These are phyloP conservation scores for Carallia brachiata DNA, from an alignment of 345 rosid species.

Conservation along the genomic window DNA sequence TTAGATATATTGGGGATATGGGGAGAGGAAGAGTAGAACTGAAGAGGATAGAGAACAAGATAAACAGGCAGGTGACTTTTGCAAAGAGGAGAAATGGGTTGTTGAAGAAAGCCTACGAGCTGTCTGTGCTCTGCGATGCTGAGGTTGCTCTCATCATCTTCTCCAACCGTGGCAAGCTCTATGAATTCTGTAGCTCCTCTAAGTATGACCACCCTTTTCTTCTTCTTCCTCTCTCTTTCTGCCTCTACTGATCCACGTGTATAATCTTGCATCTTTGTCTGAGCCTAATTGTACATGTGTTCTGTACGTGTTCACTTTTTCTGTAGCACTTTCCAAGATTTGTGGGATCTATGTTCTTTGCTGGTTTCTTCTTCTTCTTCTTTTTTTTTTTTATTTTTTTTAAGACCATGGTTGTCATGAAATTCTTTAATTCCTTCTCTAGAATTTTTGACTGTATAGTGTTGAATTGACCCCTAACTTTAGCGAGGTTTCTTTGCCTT, in stretches of 20 bases:
- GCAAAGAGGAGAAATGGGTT: slow-evolving; percentile 94
- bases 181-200: slow-evolving; percentile 80
- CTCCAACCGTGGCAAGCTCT: slow-evolving; percentile 97
- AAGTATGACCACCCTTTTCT: slow-evolving; percentile 43
- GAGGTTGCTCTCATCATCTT: slow-evolving; percentile 94
- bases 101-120: slow-evolving; percentile 95
- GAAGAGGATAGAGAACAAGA: slow-evolving; percentile 99
- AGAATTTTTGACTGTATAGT: not conserved
- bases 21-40: slow-evolving; percentile 98
- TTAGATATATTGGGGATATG: slow-evolving; percentile 35
- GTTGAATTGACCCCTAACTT: too few relatives aligned
- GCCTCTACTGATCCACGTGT: not conserved
- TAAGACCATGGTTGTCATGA: not conserved
- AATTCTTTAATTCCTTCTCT: slow-evolving; percentile 5
- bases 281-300: too few relatives aligned
- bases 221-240: not conserved
- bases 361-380: not conserved
- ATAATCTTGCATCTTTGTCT: not conserved
- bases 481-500: not conserved
- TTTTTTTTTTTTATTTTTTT: too few relatives aligned
- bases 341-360: not conserved
- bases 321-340: not conserved
- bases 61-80: slow-evolving; percentile 98
- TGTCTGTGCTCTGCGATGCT: slow-evolving; percentile 92
- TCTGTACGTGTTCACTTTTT: too few relatives aligned